Evolutionary conservation across 768 basidiomycete genomes (phyloP), one percentile per base, ranked within the genome.

Genomic region (Boletus sp.): DNA sequence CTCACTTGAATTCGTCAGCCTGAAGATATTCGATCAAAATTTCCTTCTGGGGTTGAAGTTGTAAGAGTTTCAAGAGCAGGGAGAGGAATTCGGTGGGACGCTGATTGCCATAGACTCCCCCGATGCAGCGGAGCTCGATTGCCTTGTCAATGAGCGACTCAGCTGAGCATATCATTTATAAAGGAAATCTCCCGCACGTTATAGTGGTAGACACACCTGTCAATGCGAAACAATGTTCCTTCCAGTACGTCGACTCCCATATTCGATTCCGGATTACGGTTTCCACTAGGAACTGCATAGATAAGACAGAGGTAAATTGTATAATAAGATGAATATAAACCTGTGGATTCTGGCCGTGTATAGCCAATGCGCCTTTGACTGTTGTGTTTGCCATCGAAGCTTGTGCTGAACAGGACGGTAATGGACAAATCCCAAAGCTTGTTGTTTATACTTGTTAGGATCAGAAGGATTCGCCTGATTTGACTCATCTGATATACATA

Each of bases 1-100:
- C 89, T 53, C 62, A 96, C 97, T 99, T 99, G 81, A 98, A 99
- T 71, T 99, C 97, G 58, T 98, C 97, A 7, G 94, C 97, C 53
- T 87, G 83, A 24, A 99, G 77, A 70, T 99, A 99, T 69, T 98
- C 97, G 1, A 98, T 77, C 50, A 98, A 70, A 52, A 99, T 98
- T 75, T 98, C 97, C 71, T 95, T 96, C 75, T 98, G 92, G 4
- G 97, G 97, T 69, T 98, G 97, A 49, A 99, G 87, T 74, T 98
- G 96, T 44, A 99, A 80, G 50, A 99, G 81, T 72, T 99, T 99
- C 64, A 98, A 78, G 47, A 95, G 83, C 41, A 99, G 79, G 67
- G 90, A 95, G 48, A 98, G 76, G 73, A 96, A 99, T 68, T 94
- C 88, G 4, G 95, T 98, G 0, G 97, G 97, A 46, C 87, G 83